A percentile compares a stretch with the other conserved stretches of the same genome.
phyloP scores from a whole-genome alignment of 2,329 filamentous ascomycete genomes.

The Parastagonospora avenae region DNA sequence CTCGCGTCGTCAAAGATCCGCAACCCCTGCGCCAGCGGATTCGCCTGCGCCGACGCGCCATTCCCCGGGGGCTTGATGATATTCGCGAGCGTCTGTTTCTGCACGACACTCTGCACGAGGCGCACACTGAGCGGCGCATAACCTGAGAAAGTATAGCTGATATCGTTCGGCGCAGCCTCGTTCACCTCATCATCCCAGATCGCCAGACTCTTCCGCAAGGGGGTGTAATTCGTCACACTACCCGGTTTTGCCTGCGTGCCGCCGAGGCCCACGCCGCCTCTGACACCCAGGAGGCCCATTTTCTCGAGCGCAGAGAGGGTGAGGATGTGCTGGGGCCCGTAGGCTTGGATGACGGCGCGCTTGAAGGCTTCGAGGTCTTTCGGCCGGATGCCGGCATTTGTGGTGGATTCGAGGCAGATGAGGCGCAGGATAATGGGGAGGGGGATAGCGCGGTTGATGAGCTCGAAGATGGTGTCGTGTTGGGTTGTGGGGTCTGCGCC shows the following conservation, averaged over 20 bases:
- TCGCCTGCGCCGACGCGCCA: constrained; percentile 49
- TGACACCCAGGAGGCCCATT: constrained; percentile 79
- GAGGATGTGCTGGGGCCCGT: constrained; percentile 92
- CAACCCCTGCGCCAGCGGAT: constrained; percentile 77
- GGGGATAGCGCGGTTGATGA: constrained; percentile 87
- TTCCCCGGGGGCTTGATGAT: constrained; percentile 57
- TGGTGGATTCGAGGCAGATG: constrained; percentile 88
- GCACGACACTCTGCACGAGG: constrained; percentile 88
- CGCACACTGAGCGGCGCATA: constrained; percentile 93
- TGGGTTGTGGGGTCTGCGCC: constrained; percentile 88
- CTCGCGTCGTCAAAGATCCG: constrained; percentile 91
- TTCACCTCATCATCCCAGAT: constrained; percentile 97
- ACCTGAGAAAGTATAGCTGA: constrained; percentile 97
- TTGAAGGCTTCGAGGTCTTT: constrained; percentile 91
- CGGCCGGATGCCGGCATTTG: constrained; percentile 84
- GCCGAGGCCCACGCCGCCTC: constrained; percentile 50
- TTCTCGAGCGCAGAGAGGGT: constrained; percentile 89
- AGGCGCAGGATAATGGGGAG: constrained; percentile 81
- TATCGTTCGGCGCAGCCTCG: constrained; percentile 90
- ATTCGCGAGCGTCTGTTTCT: constrained; percentile 80
- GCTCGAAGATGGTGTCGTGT: constrained; percentile 88
- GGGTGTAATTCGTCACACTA: constrained; percentile 79
- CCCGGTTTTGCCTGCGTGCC: constrained; percentile 40
- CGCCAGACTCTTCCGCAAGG: constrained; percentile 81
- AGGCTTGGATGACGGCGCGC: constrained; percentile 84